A percentile compares a stretch with the other conserved stretches of the same genome.
These are phyloP conservation scores for Leccinum variicolor DNA, from an alignment of 768 basidiomycete genomes.

Conservation along the genomic window DNA sequence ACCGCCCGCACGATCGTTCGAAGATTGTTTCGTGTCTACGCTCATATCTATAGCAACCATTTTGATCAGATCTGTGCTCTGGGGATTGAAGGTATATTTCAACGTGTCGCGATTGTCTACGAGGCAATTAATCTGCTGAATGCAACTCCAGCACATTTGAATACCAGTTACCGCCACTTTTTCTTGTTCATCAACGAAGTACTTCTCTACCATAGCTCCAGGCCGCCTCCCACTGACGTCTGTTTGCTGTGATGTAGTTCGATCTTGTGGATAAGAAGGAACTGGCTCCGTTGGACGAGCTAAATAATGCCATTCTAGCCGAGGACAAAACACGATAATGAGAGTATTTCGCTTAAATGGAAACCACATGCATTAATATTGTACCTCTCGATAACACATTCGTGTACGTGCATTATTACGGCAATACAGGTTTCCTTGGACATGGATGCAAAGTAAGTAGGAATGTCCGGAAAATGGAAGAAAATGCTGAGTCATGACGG, in stretches of 20 bases:
- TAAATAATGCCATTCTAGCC: constrained; percentile 85
- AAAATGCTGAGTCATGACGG: not conserved
- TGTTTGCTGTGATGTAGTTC: constrained; percentile 48
- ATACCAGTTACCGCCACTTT: constrained; percentile 98
- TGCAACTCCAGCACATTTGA: constrained; percentile 75
- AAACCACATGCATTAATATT: not conserved
- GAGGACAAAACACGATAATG: constrained; percentile 44
- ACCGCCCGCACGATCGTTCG: constrained; percentile 91
- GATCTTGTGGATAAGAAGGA: constrained; percentile 97
- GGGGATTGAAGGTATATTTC: constrained; percentile 84
- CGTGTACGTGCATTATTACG: constrained; percentile 7
- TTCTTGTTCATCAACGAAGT: constrained; percentile 97
- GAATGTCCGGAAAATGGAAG: not conserved
- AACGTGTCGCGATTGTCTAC: not conserved
- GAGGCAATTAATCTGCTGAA: not conserved
- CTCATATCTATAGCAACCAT: constrained; percentile 98
- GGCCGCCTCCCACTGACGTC: constrained; percentile 9
- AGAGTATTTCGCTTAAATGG: not conserved
- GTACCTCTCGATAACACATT: constrained; percentile 10
- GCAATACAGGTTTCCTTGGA: constrained; percentile 10
- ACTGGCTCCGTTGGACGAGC: constrained; percentile 88
- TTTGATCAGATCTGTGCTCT: constrained; percentile 98
- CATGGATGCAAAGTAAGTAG: not conserved
- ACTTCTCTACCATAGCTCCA: constrained; percentile 16
- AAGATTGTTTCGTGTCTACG: constrained; percentile 94